Base-by-base conservation (phyloP, 768 basidiomycete genomes). In the Grammothele lineata region DNA sequence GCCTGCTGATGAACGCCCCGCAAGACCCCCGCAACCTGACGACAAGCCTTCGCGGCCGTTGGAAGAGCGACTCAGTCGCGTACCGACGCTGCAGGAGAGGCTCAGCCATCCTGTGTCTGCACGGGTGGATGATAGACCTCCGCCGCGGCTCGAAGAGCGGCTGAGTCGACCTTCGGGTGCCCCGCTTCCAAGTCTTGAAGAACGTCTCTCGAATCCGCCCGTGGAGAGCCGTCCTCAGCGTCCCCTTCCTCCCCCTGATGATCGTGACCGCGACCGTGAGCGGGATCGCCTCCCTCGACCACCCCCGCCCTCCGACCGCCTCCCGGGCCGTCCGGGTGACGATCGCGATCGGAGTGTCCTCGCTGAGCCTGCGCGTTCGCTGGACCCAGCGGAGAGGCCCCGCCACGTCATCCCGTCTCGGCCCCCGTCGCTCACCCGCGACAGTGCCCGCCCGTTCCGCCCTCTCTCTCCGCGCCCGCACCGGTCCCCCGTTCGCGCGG, bases 401-500 rank as follows among this genome's bases (percentile, higher is more conserved):
- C 41, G 1, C 23, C 37, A 12, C 22, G 24, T 12, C 45, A 14
- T 26, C 11, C 30, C 14, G 37, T n/a, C n/a, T n/a, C 43, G 34
- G 50, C 47, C 4, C 57, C 53, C 11, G 39, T 42, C 19, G 37
- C 45, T 5, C 59, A 53, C 12, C 54, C 58, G 10, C 55, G 55
- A 12, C 17, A 51, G 50, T 32, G 62, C 62, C 14, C 60, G 62
- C 27, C 59, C 56, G n/a, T n/a, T n/a, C 18, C 61, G 57, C 6
- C 55, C 58, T 18, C 25, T 48, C 27, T 52, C 37, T 23, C 50
- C 41, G 21, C 58, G 24, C 21, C 12, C 47, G 21, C 41, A 49
- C 32, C 61, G 62, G 4, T 39, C 53, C 21, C 58, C 63, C 43
- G 48, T 57, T 55, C 54, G n/a, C 56, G 58, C 36, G 60, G 62